Percentiles rank a stretch among this genome's conserved stretches.
phyloP scores from a whole-genome alignment of 164 flowering plant genomes.

The Magnolia sinica region DNA sequence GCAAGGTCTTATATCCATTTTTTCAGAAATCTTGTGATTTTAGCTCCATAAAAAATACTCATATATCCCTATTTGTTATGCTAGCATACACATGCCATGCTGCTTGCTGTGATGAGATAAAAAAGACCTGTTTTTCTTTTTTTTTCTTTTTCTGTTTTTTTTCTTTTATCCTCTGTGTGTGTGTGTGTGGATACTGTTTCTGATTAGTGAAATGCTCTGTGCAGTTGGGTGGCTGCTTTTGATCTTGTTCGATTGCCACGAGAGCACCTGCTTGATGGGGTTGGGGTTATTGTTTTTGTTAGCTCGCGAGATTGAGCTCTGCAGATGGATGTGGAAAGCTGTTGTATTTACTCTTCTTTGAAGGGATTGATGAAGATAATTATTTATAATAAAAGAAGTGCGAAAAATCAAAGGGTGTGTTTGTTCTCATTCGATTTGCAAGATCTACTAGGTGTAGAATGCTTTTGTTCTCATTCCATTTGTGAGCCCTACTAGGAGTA shows the following conservation, averaged over 20 bases:
- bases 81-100: background rate
- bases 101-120: background rate
- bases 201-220: background rate
- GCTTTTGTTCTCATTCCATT: too few relatives aligned
- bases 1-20: background rate
- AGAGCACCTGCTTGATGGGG: background rate
- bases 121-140: background rate
- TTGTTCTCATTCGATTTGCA: too few relatives aligned
- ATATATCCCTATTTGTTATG: too few relatives aligned
- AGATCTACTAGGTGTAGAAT: too few relatives aligned
- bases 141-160: background rate
- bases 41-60: background rate
- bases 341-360: too few relatives aligned
- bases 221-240: constrained; percentile 82
- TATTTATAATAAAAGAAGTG: too few relatives aligned
- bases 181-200: background rate
- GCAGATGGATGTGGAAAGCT: background rate
- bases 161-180: background rate
- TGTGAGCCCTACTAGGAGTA: too few relatives aligned
- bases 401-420: too few relatives aligned
- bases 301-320: background rate
- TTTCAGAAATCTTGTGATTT: background rate
- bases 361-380: too few relatives aligned
- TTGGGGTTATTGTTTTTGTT: too few relatives aligned
- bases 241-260: constrained; percentile 15